Conservation (phyloP, 1,284 basidiomycete genomes). For the Chondrostereum purpureum region DNA sequence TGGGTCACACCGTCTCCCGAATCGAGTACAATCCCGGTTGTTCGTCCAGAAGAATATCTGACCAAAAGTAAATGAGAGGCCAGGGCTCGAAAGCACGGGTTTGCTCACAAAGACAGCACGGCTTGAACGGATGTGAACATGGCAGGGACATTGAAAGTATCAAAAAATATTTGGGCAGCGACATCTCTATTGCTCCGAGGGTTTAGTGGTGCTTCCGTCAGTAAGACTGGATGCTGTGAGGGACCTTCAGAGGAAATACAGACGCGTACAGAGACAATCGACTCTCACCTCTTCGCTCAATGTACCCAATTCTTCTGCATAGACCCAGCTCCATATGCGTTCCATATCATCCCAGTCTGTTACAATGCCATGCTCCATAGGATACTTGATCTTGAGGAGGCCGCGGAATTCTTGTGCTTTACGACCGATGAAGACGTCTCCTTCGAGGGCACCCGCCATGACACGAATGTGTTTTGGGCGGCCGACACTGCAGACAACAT, state of each 20-base stretch:
- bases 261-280: constrained; percentile 13
- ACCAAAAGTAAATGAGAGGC: constrained; percentile 11
- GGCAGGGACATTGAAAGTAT: constrained; percentile 98
- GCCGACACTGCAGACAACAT: constrained; percentile 66
- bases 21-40: constrained; percentile 97
- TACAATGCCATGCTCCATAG: constrained; percentile 94
- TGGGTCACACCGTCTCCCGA: constrained; percentile 99
- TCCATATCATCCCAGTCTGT: constrained; percentile 99
- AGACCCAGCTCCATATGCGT: constrained; percentile 95
- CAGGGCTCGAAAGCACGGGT: constrained; percentile 3
- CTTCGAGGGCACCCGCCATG: constrained; percentile 93
- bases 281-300: constrained; percentile 92
- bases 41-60: constrained; percentile 98
- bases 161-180: constrained; percentile 97
- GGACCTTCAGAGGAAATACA: constrained; percentile 10
- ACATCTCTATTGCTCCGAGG: constrained; percentile 91
- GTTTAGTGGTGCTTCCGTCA: constrained; percentile 94
- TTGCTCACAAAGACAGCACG: constrained; percentile 83
- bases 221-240: constrained; percentile 85
- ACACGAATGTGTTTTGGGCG: constrained; percentile 93
- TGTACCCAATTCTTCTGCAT: constrained; percentile 89
- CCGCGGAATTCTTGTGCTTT: constrained; percentile 92
- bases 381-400: constrained; percentile 93
- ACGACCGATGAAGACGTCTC: constrained; percentile 89
- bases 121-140: constrained; percentile 97